These are phyloP conservation scores for Apium graveolens DNA, from an alignment of 129 eudicot species.

Conservation along the genomic window DNA sequence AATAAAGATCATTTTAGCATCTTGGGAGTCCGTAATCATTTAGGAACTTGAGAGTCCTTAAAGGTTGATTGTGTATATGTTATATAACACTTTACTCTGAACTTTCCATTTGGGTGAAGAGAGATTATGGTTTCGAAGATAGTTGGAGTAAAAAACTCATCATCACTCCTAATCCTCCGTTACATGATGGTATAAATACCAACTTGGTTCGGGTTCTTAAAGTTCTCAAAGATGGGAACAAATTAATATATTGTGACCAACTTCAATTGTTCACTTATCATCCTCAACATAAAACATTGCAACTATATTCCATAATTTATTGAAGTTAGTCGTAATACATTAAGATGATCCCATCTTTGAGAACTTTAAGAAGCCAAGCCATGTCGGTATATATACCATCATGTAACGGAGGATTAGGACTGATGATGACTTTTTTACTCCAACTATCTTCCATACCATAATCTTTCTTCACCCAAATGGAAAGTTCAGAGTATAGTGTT, in stretches of 20 bases:
- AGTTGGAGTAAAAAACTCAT: constrained; percentile 8
- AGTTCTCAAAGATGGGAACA: constrained; percentile 18
- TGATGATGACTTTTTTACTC: neutral
- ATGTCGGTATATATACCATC: neutral
- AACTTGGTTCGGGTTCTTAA: neutral
- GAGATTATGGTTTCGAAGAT: neutral
- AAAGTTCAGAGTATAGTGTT: constrained; percentile 18
- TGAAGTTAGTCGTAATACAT: neutral
- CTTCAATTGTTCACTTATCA: constrained; percentile 6
- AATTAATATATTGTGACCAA: neutral
- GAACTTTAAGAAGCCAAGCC: neutral
- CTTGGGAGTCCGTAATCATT: too few species aligned
- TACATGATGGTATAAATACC: neutral
- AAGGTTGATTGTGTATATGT: neutral
- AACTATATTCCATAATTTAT: too few species aligned
- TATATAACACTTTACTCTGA: neutral
- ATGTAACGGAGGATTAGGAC: too few species aligned
- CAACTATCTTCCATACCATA: neutral
- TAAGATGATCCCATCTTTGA: constrained; percentile 18
- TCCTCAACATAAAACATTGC: neutral
- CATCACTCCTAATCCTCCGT: constrained; percentile 5
- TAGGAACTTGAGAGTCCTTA: neutral
- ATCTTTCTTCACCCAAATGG: constrained; percentile 40
- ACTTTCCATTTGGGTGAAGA: constrained; percentile 30
- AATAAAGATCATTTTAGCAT: too few species aligned